Evolutionary conservation across 106 monocot species (phyloP).

Genomic region (Apostasia shenzhenica): DNA sequence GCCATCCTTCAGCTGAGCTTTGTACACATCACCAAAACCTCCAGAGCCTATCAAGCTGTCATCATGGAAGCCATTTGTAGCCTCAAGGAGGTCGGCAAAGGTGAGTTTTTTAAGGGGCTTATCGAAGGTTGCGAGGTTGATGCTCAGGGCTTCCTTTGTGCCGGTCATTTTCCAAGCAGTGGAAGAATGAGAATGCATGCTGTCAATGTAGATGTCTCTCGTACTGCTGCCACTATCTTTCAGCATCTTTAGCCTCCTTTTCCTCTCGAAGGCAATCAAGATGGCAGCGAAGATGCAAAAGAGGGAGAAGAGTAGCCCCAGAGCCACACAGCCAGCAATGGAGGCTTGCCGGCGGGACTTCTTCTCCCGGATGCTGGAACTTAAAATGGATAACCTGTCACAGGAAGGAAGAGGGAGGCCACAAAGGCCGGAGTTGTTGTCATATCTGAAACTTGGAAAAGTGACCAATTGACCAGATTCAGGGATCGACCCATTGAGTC

Average conservation of each 20-base stretch:
- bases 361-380: slow-evolving; percentile 13
- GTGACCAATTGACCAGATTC: slow-evolving; percentile 66
- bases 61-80: slow-evolving; percentile 85
- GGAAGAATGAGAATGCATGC: slow-evolving; percentile 42
- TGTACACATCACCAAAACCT: slow-evolving; percentile 88
- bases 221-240: slow-evolving; percentile 27
- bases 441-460: slow-evolving; percentile 58
- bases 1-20: slow-evolving; percentile 74
- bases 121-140: slow-evolving; percentile 71
- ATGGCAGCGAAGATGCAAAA: slow-evolving; percentile 59
- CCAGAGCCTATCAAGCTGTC: slow-evolving; percentile 77
- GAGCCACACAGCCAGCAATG: slow-evolving; percentile 55
- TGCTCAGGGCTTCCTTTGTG: slow-evolving; percentile 67
- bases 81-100: slow-evolving; percentile 77
- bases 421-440: slow-evolving; percentile 54
- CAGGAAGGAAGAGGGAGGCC: slow-evolving; percentile 40
- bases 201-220: slow-evolving; percentile 46
- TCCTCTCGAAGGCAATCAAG: slow-evolving; percentile 52
- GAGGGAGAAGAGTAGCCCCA: slow-evolving; percentile 62
- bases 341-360: slow-evolving; percentile 48
- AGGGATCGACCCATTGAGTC: slow-evolving; percentile 81
- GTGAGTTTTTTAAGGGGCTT: slow-evolving; percentile 77
- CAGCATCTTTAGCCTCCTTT: slow-evolving; percentile 30
- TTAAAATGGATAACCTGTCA: not conserved
- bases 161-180: slow-evolving; percentile 63